Base-by-base conservation (phyloP, 768 basidiomycete genomes). In the Artomyces pyxidatus region DNA sequence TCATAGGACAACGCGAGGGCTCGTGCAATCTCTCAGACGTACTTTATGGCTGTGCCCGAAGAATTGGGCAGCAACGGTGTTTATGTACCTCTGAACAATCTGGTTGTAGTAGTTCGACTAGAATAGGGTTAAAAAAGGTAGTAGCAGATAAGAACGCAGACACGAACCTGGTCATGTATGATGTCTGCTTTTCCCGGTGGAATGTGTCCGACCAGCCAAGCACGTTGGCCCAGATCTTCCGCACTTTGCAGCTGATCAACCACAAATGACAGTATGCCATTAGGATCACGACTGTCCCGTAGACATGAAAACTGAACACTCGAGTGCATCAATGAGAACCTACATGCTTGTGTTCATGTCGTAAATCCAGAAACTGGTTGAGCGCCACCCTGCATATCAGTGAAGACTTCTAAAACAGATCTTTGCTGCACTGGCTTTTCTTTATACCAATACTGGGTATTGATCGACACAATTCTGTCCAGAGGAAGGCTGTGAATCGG, bases 51-150 rank as follows among this genome's bases (percentile, higher is more conserved):
- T 78, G 51, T 83, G 81, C 3, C 81, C 81, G 56, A 75, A 82
- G 60, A 83, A 81, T 50, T 78, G 76, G 1, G 65, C 78, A 4
- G 78, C 76, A 47, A 83, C 78, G 6, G 75, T 78, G 48, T 74
- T 69, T 50, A 70, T 71, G 59, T 81, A 84, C 5, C 81, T 69
- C 50, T 78, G 75, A 27, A 83, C 63, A 48, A 82, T 68, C 60
- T 84, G 80, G 58, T 80, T 68, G 42, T 77, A 81, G 59, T 80
- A 81, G 53, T 80, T 78, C 1, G 80, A 80, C 75, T 81, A 53
- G n/a, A 23, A 14, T 19, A 47, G 10, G 12, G 27, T 25, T 26
- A 30, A n/a, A n/a, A n/a, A n/a, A n/a, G n/a, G n/a, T 27, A 27
- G n/a, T n/a, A 9, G n/a, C n/a, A n/a, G n/a, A n/a, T n/a, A n/a